Conservation (phyloP, 257 asterid genomes). For the Cynanchum wilfordii region DNA sequence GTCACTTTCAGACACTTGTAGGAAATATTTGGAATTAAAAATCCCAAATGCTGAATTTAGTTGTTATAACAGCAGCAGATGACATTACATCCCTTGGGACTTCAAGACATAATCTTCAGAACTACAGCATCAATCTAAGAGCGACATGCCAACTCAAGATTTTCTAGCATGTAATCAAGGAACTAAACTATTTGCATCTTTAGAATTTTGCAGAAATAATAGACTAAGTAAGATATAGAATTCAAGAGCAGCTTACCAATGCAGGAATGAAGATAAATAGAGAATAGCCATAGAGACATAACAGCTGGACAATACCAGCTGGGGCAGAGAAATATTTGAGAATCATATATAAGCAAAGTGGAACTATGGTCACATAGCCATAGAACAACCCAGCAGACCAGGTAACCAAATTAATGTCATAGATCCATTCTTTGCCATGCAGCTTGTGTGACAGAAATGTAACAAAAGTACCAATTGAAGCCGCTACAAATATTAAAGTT, state of each 20-base stretch:
- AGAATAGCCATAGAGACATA: constrained; percentile 94
- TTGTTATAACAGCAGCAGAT: neutral
- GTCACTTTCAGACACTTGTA: neutral
- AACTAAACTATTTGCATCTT: neutral
- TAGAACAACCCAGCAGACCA: constrained; percentile 97
- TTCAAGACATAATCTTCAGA: neutral
- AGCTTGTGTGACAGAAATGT: constrained; percentile 85
- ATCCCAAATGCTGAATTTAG: neutral
- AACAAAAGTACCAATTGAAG: constrained; percentile 91
- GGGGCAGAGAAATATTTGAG: constrained; percentile 99
- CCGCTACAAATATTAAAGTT: constrained; percentile 92
- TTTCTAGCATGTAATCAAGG: neutral
- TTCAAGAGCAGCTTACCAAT: constrained; percentile 53
- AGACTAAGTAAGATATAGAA: neutral
- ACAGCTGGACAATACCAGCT: constrained; percentile 75
- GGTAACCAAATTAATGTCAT: constrained; percentile 78
- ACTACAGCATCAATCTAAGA: neutral
- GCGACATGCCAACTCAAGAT: neutral
- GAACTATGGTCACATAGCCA: constrained; percentile 83
- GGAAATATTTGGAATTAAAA: neutral
- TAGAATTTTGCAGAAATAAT: neutral
- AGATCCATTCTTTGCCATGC: constrained; percentile 77
- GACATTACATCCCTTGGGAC: neutral
- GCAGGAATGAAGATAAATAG: constrained; percentile 95
- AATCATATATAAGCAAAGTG: constrained; percentile 63